A percentile compares a stretch with the other conserved stretches of the same genome.
These are phyloP conservation scores for Anthracocystis setariae DNA, from an alignment of 1,284 basidiomycete species.

Conservation along the genomic window DNA sequence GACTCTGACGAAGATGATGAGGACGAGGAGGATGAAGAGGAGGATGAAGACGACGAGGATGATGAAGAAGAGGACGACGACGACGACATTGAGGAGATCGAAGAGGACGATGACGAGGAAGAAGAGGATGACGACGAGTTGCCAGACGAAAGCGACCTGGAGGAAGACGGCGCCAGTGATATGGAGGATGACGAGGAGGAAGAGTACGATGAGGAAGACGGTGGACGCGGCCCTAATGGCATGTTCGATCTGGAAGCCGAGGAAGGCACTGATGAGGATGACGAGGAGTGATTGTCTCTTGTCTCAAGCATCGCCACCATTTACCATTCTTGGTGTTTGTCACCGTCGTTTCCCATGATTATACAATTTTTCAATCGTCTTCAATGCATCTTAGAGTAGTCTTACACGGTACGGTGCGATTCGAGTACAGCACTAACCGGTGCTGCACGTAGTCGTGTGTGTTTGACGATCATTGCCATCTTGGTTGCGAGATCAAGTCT, in stretches of 20 bases:
- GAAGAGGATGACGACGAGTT: conserved; percentile 42
- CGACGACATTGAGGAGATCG: conserved; percentile 8
- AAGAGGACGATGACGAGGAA: conserved; percentile 19
- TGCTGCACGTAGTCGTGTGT: too few species aligned
- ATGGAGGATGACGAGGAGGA: conserved; percentile 52
- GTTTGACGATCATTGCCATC: too few species aligned
- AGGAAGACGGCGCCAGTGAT: conserved; percentile 43
- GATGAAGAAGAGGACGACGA: conserved; percentile 25
- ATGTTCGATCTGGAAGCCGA: conserved; percentile 53
- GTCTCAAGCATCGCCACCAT: too few species aligned
- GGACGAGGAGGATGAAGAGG: conserved; percentile 31
- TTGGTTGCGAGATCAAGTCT: too few species aligned
- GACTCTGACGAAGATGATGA: conserved; percentile 43
- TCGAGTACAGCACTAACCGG: too few species aligned
- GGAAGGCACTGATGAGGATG: conserved; percentile 48
- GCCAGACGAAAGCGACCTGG: conserved; percentile 50
- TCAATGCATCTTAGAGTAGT: too few species aligned
- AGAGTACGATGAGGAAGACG: conserved; percentile 49
- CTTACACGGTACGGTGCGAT: too few species aligned
- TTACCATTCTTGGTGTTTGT: too few species aligned
- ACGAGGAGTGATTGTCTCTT: conserved; percentile 23
- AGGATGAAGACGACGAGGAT: conserved; percentile 1
- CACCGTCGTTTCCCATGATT: too few species aligned
- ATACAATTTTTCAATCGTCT: too few species aligned
- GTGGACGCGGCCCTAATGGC: conserved; percentile 34